Evolutionary conservation across 2,329 filamentous ascomycete species (phyloP), one percentile per base, ranked within the genome.

Genomic region (Colletotrichum australisinense): DNA sequence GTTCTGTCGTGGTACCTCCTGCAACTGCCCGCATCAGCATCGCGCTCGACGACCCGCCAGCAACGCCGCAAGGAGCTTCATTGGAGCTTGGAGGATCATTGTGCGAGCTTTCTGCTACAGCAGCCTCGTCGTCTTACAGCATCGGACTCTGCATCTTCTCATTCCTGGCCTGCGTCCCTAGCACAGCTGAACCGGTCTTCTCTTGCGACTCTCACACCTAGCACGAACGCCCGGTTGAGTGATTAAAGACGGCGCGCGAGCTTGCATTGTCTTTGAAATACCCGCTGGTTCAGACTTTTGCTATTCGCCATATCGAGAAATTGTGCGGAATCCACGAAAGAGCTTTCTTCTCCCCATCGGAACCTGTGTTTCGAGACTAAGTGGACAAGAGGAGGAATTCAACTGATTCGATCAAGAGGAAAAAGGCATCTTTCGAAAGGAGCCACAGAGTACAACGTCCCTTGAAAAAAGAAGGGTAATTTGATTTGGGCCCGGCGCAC

Each of bases 41-140:
- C 81, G 82, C 63, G 35, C 56, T 69, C 82, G 82, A 84, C 81
- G 83, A 80, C 80, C 81, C 80, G 83, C 82, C 82, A 83, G 78
- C 84, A 86, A 82, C 83, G 82, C 84, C 83, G 83, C 83, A 86
- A 86, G 84, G 80, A 80, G 87, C 88, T 84, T 83, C 79, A 88
- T 86, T 82, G 80, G 80, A 80, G 79, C 80, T 81, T 80, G 82
- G 83, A 83, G 82, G 81, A 83, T 63, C 32, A 11, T 83, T 84
- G 79, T 84, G 79, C 81, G 79, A 85, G 86, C 88, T 85, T 85
- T 83, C 86, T 86, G 80, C 83, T 85, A 84, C 85, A 86, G 83
- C 84, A 85, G 46, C 60, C 49, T 85, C 85, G 28, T 69, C 66
- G 87, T 88, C 84, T 82, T 80, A 88, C 86, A 76, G 75, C 80